phyloP scores from a whole-genome alignment of 2,329 filamentous ascomycete genomes.

The Leptographium lundbergii region DNA sequence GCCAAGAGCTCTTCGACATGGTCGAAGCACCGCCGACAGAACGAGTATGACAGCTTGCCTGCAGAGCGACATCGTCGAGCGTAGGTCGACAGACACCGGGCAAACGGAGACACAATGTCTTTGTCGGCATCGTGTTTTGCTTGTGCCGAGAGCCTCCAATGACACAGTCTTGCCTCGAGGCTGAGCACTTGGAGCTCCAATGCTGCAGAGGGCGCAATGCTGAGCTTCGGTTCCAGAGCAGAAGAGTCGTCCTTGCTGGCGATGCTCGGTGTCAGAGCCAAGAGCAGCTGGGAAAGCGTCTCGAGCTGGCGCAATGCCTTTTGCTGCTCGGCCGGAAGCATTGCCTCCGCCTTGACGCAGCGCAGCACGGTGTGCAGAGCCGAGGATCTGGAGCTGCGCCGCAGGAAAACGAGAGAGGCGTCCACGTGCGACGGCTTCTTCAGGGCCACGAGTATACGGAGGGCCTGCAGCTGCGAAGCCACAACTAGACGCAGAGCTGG shows the following conservation, averaged over 20 bases:
- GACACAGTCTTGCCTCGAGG: conserved; percentile 46
- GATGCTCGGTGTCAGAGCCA: conserved; percentile 56
- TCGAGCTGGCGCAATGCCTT: conserved; percentile 57
- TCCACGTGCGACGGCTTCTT: conserved; percentile 49
- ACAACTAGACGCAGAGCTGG: conserved; percentile 42
- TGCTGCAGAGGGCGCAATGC: conserved; percentile 41
- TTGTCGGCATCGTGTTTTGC: conserved; percentile 46
- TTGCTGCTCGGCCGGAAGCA: conserved; percentile 25
- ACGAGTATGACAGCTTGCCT: conserved; percentile 24
- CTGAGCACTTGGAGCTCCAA: conserved; percentile 54
- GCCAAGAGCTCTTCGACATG: conserved; percentile 26
- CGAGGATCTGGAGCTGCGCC: conserved; percentile 38
- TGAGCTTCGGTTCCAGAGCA: conserved; percentile 39
- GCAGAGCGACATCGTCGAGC: conserved; percentile 33
- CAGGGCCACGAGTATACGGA: conserved; percentile 48
- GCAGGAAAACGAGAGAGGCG: conserved; percentile 40
- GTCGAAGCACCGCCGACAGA: conserved; percentile 22
- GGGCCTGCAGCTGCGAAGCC: conserved; percentile 49
- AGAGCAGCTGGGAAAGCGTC: conserved; percentile 48
- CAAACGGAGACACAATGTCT: conserved; percentile 53
- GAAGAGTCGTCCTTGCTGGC: conserved; percentile 47
- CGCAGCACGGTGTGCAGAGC: conserved; percentile 43
- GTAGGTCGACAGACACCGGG: conserved; percentile 50
- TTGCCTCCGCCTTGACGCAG: conserved; percentile 24
- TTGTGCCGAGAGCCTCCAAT: conserved; percentile 49